Base-by-base conservation (phyloP, 2,329 filamentous ascomycete species). In the Pyrenochaeta sp. region DNA sequence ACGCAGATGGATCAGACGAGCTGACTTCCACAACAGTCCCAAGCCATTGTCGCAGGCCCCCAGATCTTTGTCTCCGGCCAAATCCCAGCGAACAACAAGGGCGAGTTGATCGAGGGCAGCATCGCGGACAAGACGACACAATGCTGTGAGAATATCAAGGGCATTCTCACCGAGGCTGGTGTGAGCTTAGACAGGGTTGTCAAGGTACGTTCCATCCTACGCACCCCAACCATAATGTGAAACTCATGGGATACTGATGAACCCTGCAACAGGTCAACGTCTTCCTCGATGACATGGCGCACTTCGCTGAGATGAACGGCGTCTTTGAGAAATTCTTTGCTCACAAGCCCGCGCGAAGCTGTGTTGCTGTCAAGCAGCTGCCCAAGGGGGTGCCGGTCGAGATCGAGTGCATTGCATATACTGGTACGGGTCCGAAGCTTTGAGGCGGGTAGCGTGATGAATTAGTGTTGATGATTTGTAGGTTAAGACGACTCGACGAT, bases 201-300 rank as follows among this genome's bases (percentile, higher is more conserved):
- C 81, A 97, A 97, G 86, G 91, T 93, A 55, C 36, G 65, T 59
- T 12, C 10, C 3, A 6, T 12, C 22, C 19, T 3, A 2, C 24
- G 6, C 5, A 13, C 2, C 2, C 42, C 25, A 27, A 43, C 9
- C 6, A 42, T 22, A 22, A 19, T 19, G 19, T 19, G 40, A 15
- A 25, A 3, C 3, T 3, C 8, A n/a, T 27, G 1, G n/a, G 12
- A 25, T 28, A 32, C 46, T 54, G 34, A 50, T 48, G 19, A 50
- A 1, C 9, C 1, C n/a, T 7, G 13, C 36, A 5, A 6, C 50
- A 82, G 80, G 76, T 78, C 68, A 83, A 79, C 51, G 90, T 97
- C 75, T 98, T 97, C 85, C 82, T 98, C 61, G 90, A 90, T 50
- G 91, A 96, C 79, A 98, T 98, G 94, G 86, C 85, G 63, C 85